phyloP scores from a whole-genome alignment of 2,329 filamentous ascomycete genomes.

The Dothistroma pini region DNA sequence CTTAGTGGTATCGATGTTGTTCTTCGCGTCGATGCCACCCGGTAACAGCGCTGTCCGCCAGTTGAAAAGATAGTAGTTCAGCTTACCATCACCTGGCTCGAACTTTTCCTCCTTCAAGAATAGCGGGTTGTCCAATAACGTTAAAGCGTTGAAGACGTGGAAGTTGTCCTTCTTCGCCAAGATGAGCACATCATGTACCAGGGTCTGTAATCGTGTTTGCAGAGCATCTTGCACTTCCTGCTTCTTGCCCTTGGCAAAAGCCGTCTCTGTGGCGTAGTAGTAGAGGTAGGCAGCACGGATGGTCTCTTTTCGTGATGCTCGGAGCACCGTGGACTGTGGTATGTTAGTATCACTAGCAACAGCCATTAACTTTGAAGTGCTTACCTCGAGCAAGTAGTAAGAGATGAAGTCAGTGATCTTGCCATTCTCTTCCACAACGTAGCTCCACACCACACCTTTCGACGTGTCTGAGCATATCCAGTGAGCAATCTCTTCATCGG shows the following conservation, averaged over 20 bases:
- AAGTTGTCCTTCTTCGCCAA: constrained; percentile 80
- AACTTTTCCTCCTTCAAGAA: constrained; percentile 96
- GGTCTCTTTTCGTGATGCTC: constrained; percentile 67
- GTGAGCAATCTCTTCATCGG: constrained; percentile 75
- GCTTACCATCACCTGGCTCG: constrained; percentile 85
- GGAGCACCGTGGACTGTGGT: constrained; percentile 72
- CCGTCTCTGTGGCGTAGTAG: constrained; percentile 88
- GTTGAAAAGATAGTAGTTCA: constrained; percentile 98
- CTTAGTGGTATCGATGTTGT: constrained; percentile 69
- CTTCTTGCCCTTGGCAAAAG: constrained; percentile 54
- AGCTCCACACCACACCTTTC: constrained; percentile 89
- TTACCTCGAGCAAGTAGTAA: constrained; percentile 80
- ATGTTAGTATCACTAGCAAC: constrained; percentile 10
- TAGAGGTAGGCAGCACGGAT: constrained; percentile 93
- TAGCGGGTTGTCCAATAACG: constrained; percentile 86
- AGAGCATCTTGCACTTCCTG: constrained; percentile 56
- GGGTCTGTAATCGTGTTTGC: constrained; percentile 72
- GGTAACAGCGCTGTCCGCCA: constrained; percentile 83
- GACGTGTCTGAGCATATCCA: constrained; percentile 73
- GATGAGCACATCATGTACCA: constrained; percentile 83
- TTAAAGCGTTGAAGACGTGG: constrained; percentile 95
- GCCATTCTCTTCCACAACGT: constrained; percentile 73
- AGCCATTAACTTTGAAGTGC: background rate
- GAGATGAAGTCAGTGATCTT: constrained; percentile 96
- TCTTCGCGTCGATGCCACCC: constrained; percentile 78